Percentiles rank a stretch among this genome's conserved stretches.
Conservation (phyloP, 768 basidiomycete genomes). For the Amanita muscaria region DNA sequence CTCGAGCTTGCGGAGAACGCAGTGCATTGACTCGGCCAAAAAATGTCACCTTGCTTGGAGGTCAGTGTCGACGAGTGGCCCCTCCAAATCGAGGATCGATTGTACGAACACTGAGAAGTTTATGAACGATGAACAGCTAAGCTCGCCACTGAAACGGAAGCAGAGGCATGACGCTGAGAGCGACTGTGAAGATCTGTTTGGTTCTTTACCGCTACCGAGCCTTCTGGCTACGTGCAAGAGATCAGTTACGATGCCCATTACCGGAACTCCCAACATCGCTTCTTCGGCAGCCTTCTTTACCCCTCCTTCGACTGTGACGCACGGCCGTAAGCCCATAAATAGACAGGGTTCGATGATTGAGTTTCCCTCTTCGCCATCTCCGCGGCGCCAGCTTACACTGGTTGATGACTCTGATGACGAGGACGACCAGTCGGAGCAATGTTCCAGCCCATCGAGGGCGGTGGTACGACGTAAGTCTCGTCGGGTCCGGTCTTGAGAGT, state of each 20-base stretch:
- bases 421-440: neutral
- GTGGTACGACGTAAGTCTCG: neutral
- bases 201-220: neutral
- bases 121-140: neutral
- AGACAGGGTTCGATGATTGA: too few species aligned
- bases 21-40: neutral
- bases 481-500: neutral
- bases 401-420: constrained; percentile 2
- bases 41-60: neutral
- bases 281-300: neutral
- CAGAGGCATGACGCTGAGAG: neutral
- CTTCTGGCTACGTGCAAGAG: neutral
- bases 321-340: neutral
- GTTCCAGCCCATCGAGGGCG: constrained; percentile 1
- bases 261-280: too few species aligned
- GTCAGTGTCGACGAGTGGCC: neutral
- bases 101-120: neutral
- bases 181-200: neutral
- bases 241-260: too few species aligned
- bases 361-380: constrained; percentile 3
- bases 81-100: too few species aligned
- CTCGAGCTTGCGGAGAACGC: neutral
- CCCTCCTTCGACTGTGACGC: neutral
- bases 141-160: neutral
- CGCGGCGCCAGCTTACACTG: neutral